Evolutionary conservation across 2,329 filamentous ascomycete genomes (phyloP), one percentile per base, ranked within the genome.

Genomic region (Fusarium sp.): DNA sequence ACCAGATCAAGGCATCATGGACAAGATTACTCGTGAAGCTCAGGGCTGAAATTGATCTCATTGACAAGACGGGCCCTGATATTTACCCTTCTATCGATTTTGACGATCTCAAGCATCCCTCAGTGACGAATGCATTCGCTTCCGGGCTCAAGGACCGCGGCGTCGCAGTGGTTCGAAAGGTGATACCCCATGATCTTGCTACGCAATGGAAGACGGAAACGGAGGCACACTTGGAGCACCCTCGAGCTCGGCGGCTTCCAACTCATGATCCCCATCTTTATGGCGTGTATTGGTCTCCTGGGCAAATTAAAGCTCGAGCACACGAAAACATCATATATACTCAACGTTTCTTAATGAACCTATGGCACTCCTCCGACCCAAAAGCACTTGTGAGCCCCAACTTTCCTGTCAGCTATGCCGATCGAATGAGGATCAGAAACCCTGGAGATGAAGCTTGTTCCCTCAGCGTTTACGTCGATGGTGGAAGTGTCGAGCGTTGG

Each of bases 401-500:
- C 55, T 78, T 77, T n/a, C 88, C 89, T 3, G 76, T 90, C 14
- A 81, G 84, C 23, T 91, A 91, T 67, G 88, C 87, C 6, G 89
- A 91, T 70, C 84, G 88, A 5, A 79, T 90, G 42, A 83, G 86
- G 11, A 88, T 90, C 51, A 80, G 77, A 42, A 62, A 57, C 42
- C 71, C 87, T 1, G 87, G 86, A 10, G 88, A 89, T 45, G 71
- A 82, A 45, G 82, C 82, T 16, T 88, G 88, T 63, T 82, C 85
- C 1, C 80, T 89, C 0, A 88, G 86, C 1, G 86, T 88, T 3
- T 88, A 90, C 65, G 80, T 89, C 7, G 89, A 91, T 67, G 87
- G 88, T n/a, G 89, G 89, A 14, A 88, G 86, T 43, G 83, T 89
- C 5, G 89, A 91, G 71, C 82, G 89, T n/a, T 91, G 89, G 89